These are phyloP conservation scores for Aspergillus versicolor DNA, from an alignment of 2,329 filamentous ascomycete genomes.

Conservation along the genomic window DNA sequence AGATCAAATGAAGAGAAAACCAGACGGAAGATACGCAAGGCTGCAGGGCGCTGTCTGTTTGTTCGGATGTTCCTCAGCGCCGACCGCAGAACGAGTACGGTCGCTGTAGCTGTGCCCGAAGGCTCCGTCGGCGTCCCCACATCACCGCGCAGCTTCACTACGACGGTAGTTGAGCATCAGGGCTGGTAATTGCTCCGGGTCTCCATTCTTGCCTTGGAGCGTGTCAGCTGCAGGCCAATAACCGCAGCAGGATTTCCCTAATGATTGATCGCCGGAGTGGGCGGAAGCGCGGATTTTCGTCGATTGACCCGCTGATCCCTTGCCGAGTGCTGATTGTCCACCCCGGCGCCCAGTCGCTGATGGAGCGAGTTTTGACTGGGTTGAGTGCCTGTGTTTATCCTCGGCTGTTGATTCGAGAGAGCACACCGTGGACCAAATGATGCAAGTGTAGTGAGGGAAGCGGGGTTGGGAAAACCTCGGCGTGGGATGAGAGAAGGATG, in stretches of 20 bases:
- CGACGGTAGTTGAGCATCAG: neutral
- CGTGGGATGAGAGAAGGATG: constrained; percentile 1
- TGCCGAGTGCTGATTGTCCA: constrained; percentile 3
- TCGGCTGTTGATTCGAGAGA: neutral
- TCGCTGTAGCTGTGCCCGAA: constrained; percentile 10
- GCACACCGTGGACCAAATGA: neutral
- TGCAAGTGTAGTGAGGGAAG: neutral
- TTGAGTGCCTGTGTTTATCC: neutral
- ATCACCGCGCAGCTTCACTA: neutral
- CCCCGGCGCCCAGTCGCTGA: neutral
- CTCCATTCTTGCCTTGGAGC: neutral
- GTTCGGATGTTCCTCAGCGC: constrained; percentile 21
- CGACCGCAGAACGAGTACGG: constrained; percentile 17
- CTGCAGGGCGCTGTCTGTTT: neutral
- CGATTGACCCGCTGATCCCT: constrained; percentile 11
- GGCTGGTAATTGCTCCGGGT: neutral
- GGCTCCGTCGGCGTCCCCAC: constrained; percentile 4
- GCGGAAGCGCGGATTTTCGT: constrained; percentile 5
- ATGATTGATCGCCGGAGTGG: constrained; percentile 2
- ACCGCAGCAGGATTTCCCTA: neutral
- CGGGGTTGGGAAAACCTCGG: constrained; percentile 2
- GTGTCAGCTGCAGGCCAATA: neutral
- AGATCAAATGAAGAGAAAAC: neutral
- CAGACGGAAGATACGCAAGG: constrained; percentile 1
- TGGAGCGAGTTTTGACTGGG: neutral